These are phyloP conservation scores for Phaffomyces thermotolerans DNA, from an alignment of 805 yeast genomes.

Conservation along the genomic window DNA sequence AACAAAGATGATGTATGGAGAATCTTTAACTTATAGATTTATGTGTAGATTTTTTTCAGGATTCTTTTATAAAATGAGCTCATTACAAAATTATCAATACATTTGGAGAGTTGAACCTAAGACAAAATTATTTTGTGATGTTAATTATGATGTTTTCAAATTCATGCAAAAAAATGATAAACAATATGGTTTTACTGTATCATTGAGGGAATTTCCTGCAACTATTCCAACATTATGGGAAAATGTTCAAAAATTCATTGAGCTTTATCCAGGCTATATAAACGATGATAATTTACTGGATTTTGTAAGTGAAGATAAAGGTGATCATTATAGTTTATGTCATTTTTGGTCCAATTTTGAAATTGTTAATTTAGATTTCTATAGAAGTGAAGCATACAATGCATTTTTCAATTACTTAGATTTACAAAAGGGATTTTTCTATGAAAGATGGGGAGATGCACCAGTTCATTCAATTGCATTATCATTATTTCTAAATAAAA, in stretches of 20 bases:
- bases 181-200: conserved; percentile 69
- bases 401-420: conserved; percentile 59
- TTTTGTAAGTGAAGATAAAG: conserved; percentile 57
- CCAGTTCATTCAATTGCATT: conserved; percentile 80
- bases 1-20: conserved; percentile 37
- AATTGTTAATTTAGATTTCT: conserved; percentile 64
- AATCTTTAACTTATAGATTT: conserved; percentile 43
- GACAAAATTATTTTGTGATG: conserved; percentile 48
- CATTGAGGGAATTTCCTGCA: conserved; percentile 64
- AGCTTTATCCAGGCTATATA: conserved; percentile 36
- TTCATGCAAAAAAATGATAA: conserved; percentile 57
- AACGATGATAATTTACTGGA: conserved; percentile 48
- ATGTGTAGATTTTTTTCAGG: conserved; percentile 78
- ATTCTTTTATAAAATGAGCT: conserved; percentile 41
- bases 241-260: conserved; percentile 57
- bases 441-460: conserved; percentile 93
- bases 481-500: conserved; percentile 47
- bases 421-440: conserved; percentile 67
- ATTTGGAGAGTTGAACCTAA: conserved; percentile 59
- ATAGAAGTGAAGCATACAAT: conserved; percentile 50
- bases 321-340: conserved; percentile 61
- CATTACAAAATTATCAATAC: conserved; percentile 41
- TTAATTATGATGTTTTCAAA: conserved; percentile 47
- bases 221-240: conserved; percentile 74
- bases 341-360: conserved; percentile 84